These are phyloP conservation scores for Sugiyamaella qingdaonensis DNA, from an alignment of 805 yeast species.

Conservation along the genomic window DNA sequence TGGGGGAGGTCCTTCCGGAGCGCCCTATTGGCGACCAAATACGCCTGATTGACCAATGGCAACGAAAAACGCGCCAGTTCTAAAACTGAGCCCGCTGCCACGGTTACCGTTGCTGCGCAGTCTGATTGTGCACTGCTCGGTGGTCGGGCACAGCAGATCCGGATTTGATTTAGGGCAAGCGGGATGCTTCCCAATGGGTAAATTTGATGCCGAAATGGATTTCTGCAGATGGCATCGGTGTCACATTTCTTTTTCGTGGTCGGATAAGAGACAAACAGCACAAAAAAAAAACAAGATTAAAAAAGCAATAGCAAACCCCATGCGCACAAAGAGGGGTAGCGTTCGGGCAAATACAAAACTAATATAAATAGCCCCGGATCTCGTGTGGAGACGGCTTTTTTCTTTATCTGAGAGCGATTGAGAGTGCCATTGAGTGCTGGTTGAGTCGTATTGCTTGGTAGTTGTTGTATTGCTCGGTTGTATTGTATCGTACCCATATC, in stretches of 20 bases:
- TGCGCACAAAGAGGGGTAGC: constrained; percentile 1
- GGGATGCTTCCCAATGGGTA: constrained; percentile 1
- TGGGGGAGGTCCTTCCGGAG: too few species aligned
- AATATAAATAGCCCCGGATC: background rate
- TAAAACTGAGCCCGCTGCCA: too few species aligned
- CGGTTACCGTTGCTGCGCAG: too few species aligned
- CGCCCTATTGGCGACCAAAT: too few species aligned
- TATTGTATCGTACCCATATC: background rate
- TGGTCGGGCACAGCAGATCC: background rate
- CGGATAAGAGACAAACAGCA: background rate
- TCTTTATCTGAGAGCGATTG: background rate
- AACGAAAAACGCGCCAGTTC: too few species aligned
- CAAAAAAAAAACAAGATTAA: background rate
- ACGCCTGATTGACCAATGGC: too few species aligned
- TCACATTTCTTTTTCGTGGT: background rate
- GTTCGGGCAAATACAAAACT: background rate
- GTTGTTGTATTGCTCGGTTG: too few species aligned
- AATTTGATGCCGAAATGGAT: background rate
- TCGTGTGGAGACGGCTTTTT: background rate
- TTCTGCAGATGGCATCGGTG: background rate
- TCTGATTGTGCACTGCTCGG: background rate
- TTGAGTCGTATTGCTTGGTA: too few species aligned
- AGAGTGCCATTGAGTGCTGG: too few species aligned
- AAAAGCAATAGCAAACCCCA: constrained; percentile 1
- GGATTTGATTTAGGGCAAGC: background rate